phyloP scores from a whole-genome alignment of 805 yeast genomes.

The Candida alai region DNA sequence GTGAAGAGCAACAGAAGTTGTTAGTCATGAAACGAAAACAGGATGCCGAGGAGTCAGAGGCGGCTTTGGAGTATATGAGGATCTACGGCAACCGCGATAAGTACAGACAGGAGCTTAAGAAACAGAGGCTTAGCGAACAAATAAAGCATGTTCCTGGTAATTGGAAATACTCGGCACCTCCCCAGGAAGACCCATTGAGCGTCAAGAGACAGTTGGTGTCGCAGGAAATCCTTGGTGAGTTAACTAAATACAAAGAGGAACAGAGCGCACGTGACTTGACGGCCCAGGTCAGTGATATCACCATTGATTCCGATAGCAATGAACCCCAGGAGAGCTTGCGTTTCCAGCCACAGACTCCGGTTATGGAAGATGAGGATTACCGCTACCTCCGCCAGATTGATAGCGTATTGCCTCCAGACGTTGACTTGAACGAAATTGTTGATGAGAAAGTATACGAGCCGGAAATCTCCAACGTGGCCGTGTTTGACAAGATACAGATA shows the following conservation, averaged over 20 bases:
- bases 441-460: slow-evolving; percentile 73
- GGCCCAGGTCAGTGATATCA: slow-evolving; percentile 29
- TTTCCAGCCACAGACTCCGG: not conserved
- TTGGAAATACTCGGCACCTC: slow-evolving; percentile 22
- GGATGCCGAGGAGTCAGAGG: slow-evolving; percentile 42
- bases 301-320: slow-evolving; percentile 19
- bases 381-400: slow-evolving; percentile 32
- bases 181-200: slow-evolving; percentile 18
- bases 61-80: slow-evolving; percentile 24
- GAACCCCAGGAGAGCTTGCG: not conserved
- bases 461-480: slow-evolving; percentile 39
- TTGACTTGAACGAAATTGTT: slow-evolving; percentile 37
- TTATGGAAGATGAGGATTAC: slow-evolving; percentile 10
- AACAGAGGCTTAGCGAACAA: slow-evolving; percentile 26
- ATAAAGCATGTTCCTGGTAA: slow-evolving; percentile 36
- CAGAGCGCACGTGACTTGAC: slow-evolving; percentile 19
- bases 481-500: slow-evolving; percentile 32
- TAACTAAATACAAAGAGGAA: slow-evolving; percentile 17
- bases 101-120: slow-evolving; percentile 30
- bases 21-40: slow-evolving; percentile 28
- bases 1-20: slow-evolving; percentile 30
- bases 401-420: slow-evolving; percentile 27
- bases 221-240: slow-evolving; percentile 26
- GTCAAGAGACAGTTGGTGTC: slow-evolving; percentile 28
- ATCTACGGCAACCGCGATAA: slow-evolving; percentile 25